Conservation (phyloP, 2,329 filamentous ascomycete genomes). For the Penicillium paneum region DNA sequence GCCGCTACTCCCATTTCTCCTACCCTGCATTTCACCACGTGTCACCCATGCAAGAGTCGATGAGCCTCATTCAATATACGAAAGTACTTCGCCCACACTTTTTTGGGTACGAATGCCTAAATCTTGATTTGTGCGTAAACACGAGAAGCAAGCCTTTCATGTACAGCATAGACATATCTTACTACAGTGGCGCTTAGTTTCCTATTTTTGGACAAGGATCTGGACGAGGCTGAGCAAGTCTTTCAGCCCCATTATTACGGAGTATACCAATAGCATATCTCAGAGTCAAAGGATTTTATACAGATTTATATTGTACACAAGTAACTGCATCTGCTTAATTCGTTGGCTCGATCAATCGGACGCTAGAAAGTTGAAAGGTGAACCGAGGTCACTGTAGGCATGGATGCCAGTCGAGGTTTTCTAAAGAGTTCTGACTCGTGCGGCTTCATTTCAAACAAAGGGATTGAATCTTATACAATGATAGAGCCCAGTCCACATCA, state of each 20-base stretch:
- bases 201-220: background rate
- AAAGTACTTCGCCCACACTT: background rate
- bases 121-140: background rate
- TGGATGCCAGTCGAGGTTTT: background rate
- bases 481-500: background rate
- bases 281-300: background rate
- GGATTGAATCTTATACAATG: background rate
- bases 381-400: background rate
- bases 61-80: background rate
- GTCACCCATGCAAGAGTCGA: background rate
- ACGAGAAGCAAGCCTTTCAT: background rate
- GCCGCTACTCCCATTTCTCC: background rate
- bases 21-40: background rate
- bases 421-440: background rate
- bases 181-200: background rate
- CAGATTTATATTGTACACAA: too few species aligned
- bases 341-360: background rate
- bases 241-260: background rate
- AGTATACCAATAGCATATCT: background rate
- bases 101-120: background rate
- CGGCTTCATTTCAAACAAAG: background rate
- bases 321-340: background rate
- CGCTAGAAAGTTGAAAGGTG: background rate
- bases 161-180: background rate
- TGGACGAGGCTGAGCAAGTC: background rate